Percentiles rank a stretch among this genome's conserved stretches.
These are phyloP conservation scores for Ampelomyces quisqualis DNA, from an alignment of 2,329 filamentous ascomycete genomes.

Conservation along the genomic window DNA sequence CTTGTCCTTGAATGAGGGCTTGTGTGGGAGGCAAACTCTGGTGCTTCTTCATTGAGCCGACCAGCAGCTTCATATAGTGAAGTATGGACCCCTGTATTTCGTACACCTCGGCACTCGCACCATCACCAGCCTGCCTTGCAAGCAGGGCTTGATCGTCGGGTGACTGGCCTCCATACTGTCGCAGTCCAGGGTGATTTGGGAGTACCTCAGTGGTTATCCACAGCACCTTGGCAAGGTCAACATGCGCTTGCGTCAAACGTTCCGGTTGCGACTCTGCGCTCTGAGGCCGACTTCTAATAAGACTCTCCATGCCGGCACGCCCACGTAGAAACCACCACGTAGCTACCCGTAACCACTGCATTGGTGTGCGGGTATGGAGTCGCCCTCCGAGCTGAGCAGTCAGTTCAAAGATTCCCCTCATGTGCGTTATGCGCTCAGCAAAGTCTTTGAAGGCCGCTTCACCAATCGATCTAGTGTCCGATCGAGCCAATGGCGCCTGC, in stretches of 20 bases:
- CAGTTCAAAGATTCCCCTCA: slow-evolving; percentile 73
- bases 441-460: slow-evolving; percentile 66
- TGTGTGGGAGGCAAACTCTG: slow-evolving; percentile 66
- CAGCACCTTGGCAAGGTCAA: slow-evolving; percentile 80
- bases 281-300: slow-evolving; percentile 65
- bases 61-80: slow-evolving; percentile 69
- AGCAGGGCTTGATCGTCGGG: slow-evolving; percentile 41
- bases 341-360: slow-evolving; percentile 69
- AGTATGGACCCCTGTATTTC: slow-evolving; percentile 57
- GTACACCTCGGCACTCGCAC: slow-evolving; percentile 49
- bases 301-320: slow-evolving; percentile 70
- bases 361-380: slow-evolving; percentile 61
- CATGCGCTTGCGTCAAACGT: slow-evolving; percentile 70
- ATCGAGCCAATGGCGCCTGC: slow-evolving; percentile 24
- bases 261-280: slow-evolving; percentile 55
- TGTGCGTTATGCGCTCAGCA: slow-evolving; percentile 67
- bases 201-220: slow-evolving; percentile 65
- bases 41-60: slow-evolving; percentile 82
- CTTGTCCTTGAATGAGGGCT: slow-evolving; percentile 73
- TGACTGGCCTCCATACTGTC: slow-evolving; percentile 25
- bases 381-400: slow-evolving; percentile 74
- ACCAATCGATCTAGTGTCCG: slow-evolving; percentile 35
- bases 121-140: slow-evolving; percentile 48
- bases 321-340: slow-evolving; percentile 91
- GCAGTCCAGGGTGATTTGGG: slow-evolving; percentile 35